A percentile compares a stretch with the other conserved stretches of the same genome.
phyloP scores from a whole-genome alignment of 345 rosid species.

The Noccaea bulbosa region DNA sequence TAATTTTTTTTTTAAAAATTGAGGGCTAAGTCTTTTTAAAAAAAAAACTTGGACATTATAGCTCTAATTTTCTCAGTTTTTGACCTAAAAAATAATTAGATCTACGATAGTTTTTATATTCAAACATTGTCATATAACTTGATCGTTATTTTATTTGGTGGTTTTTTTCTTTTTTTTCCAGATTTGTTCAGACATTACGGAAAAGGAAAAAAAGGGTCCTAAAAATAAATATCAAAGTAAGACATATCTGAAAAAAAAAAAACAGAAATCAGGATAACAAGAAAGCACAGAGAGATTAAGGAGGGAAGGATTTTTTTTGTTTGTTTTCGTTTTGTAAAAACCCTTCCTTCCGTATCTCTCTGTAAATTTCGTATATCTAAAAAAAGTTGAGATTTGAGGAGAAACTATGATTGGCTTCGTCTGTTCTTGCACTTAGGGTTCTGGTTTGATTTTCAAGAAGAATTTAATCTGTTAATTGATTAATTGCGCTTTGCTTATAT shows the following conservation, averaged over 20 bases:
- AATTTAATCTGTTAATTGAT: too few species aligned
- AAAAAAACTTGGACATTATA: too few species aligned
- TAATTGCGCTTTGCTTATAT: neutral
- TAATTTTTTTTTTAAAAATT: too few species aligned
- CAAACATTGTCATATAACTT: too few species aligned
- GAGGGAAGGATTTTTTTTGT: constrained; percentile 12
- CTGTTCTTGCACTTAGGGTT: too few species aligned
- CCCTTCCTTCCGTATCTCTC: constrained; percentile 35
- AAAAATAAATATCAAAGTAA: constrained; percentile 27
- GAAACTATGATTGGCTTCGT: constrained; percentile 11
- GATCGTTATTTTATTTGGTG: neutral
- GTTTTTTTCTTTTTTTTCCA: neutral
- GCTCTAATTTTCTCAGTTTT: too few species aligned
- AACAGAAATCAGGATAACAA: constrained; percentile 35
- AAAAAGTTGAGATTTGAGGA: neutral
- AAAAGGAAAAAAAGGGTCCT: neutral
- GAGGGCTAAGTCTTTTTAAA: too few species aligned
- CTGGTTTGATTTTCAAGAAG: too few species aligned
- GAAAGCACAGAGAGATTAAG: constrained; percentile 30
- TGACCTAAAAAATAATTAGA: too few species aligned
- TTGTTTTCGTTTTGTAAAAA: neutral
- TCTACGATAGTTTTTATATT: too few species aligned
- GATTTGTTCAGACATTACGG: constrained; percentile 13
- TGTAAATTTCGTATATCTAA: neutral
- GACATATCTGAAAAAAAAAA: constrained; percentile 18